A percentile compares a stretch with the other conserved stretches of the same genome.
Evolutionary conservation across 179 eudicot genomes (phyloP).

Genomic region (Carnegiea gigantea): DNA sequence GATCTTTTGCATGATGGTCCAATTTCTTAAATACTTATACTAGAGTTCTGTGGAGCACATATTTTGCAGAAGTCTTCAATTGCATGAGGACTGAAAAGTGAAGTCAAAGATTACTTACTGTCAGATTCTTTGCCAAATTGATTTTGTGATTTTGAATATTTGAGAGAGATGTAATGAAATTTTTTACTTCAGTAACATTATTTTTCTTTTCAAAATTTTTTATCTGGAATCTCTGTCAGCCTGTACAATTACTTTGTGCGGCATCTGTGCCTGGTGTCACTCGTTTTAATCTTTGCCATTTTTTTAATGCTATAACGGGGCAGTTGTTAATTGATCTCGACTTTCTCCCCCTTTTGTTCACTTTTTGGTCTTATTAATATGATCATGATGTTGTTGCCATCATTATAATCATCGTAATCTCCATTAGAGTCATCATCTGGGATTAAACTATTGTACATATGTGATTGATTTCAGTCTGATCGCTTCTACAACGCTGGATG

Average conservation of each 20-base stretch:
- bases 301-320: background rate
- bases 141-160: background rate
- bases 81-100: background rate
- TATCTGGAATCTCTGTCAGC: conserved; percentile 2
- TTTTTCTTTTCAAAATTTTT: background rate
- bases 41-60: background rate
- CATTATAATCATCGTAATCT: background rate
- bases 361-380: background rate
- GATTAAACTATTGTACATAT: background rate
- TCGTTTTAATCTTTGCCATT: background rate
- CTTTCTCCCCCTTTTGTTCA: background rate
- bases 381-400: background rate
- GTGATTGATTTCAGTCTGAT: conserved; percentile 65
- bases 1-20: conserved; percentile 3
- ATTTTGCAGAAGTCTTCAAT: conserved; percentile 11
- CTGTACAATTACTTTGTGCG: conserved; percentile 5
- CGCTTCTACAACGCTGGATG: conserved; percentile 84
- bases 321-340: background rate
- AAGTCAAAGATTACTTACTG: background rate
- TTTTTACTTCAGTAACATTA: background rate
- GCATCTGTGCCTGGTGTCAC: background rate
- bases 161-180: background rate
- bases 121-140: background rate
- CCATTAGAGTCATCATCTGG: background rate
- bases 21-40: background rate